phyloP scores from a whole-genome alignment of 75 land plant species.

The Selaginella tamariscina region DNA sequence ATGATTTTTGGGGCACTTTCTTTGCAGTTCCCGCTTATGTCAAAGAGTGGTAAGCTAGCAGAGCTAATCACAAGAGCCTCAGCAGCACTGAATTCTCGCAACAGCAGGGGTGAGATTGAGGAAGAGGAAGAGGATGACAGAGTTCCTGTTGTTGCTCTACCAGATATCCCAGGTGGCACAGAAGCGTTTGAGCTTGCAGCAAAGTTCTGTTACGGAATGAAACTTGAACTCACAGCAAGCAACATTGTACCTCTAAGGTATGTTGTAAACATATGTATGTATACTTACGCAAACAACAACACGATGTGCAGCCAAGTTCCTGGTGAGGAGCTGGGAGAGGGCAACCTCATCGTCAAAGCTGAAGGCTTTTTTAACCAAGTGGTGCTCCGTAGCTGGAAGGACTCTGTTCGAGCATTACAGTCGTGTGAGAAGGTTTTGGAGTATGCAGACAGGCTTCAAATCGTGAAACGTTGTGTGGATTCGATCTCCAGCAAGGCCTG shows the following conservation, averaged over 20 bases:
- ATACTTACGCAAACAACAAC: slow-evolving; percentile 67
- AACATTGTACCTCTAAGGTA: slow-evolving; percentile 62
- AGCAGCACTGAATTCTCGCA: background rate
- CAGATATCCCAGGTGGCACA: slow-evolving; percentile 63
- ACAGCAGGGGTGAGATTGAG: slow-evolving; percentile 24
- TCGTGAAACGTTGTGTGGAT: slow-evolving; percentile 53
- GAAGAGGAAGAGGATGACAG: slow-evolving; percentile 38
- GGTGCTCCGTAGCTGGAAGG: slow-evolving; percentile 63
- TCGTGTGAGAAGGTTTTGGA: slow-evolving; percentile 52
- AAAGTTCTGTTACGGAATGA: slow-evolving; percentile 84
- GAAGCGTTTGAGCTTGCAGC: slow-evolving; percentile 76
- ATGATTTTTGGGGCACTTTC: background rate
- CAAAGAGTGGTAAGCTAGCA: slow-evolving; percentile 61
- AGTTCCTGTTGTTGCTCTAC: slow-evolving; percentile 31
- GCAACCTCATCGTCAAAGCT: slow-evolving; percentile 54
- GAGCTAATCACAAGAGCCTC: slow-evolving; percentile 22
- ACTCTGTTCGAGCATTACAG: slow-evolving; percentile 55
- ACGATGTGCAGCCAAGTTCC: too few species aligned
- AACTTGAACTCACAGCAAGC: slow-evolving; percentile 58
- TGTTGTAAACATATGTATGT: too few species aligned
- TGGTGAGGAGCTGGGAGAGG: slow-evolving; percentile 65
- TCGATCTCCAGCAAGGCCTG: slow-evolving; percentile 59
- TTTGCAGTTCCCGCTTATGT: slow-evolving; percentile 76
- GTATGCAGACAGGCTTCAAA: slow-evolving; percentile 51
- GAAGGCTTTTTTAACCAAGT: slow-evolving; percentile 67